Percentiles rank a stretch among this genome's conserved stretches.
Evolutionary conservation across 352 stramenopile genomes (phyloP).

Genomic region (Aphanomyces astaci): DNA sequence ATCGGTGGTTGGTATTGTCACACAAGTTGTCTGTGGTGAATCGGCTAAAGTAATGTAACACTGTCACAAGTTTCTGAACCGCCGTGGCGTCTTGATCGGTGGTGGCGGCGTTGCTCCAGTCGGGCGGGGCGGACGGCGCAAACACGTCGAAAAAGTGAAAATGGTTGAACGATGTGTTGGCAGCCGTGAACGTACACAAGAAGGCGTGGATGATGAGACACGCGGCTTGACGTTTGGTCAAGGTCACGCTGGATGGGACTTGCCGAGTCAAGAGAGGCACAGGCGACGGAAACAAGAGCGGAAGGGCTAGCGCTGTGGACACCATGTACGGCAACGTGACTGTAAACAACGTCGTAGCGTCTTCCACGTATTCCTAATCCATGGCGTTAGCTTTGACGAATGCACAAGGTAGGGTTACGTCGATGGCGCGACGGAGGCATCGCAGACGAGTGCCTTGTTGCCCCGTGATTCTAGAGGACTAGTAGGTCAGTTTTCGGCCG

Average conservation of each 20-base stretch:
- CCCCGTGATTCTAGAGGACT: slow-evolving; percentile 30
- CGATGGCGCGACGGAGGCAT: slow-evolving; percentile 31
- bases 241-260: slow-evolving; percentile 25
- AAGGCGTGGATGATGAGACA: slow-evolving; percentile 50
- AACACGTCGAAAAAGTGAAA: neutral
- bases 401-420: neutral
- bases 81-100: neutral
- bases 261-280: slow-evolving; percentile 35
- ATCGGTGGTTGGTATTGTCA: slow-evolving; percentile 19
- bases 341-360: slow-evolving; percentile 37
- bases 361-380: slow-evolving; percentile 1
- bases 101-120: neutral
- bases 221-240: slow-evolving; percentile 42
- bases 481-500: slow-evolving; percentile 13
- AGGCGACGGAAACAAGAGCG: slow-evolving; percentile 37
- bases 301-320: slow-evolving; percentile 39
- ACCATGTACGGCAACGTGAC: slow-evolving; percentile 43
- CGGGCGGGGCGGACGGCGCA: neutral
- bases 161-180: slow-evolving; percentile 14
- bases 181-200: slow-evolving; percentile 55
- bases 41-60: slow-evolving; percentile 19
- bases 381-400: no score
- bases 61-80: slow-evolving; percentile 9
- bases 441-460: slow-evolving; percentile 25
- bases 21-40: neutral